These are phyloP conservation scores for Clavulina sp. DNA, from an alignment of 768 basidiomycete species.

Conservation along the genomic window DNA sequence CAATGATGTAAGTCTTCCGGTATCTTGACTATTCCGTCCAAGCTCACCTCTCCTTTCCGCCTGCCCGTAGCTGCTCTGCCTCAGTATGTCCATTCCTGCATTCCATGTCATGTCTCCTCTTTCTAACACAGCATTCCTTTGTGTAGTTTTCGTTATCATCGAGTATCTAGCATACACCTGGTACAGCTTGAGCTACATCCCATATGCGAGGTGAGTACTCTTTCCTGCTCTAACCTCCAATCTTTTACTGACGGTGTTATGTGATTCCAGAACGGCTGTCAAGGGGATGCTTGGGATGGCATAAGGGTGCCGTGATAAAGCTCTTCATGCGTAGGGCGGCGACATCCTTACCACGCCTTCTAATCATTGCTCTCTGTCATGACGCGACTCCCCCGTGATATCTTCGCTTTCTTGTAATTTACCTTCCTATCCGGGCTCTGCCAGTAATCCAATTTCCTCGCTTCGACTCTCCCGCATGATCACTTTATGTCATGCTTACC, in stretches of 20 bases:
- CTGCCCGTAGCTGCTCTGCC: slow-evolving; percentile 10
- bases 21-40: background rate
- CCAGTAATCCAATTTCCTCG: too few species aligned
- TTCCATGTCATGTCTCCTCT: slow-evolving; percentile 3
- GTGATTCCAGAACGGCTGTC: slow-evolving; percentile 3
- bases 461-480: too few species aligned
- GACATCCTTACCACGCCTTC: too few species aligned
- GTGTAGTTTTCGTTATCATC: slow-evolving; percentile 71
- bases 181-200: slow-evolving; percentile 47
- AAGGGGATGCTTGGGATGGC: slow-evolving; percentile 7
- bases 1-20: slow-evolving; percentile 34
- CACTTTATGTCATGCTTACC: too few species aligned
- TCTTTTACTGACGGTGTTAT: background rate
- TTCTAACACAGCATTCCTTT: slow-evolving; percentile 1
- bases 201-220: slow-evolving; percentile 38
- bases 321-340: too few species aligned
- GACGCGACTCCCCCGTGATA: too few species aligned
- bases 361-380: too few species aligned
- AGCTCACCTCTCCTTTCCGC: background rate
- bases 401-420: too few species aligned
- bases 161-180: slow-evolving; percentile 39
- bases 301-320: too few species aligned
- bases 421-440: too few species aligned
- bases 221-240: background rate
- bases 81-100: slow-evolving; percentile 10